Conservation (phyloP, 106 monocot genomes). For the Vanilla planifolia region DNA sequence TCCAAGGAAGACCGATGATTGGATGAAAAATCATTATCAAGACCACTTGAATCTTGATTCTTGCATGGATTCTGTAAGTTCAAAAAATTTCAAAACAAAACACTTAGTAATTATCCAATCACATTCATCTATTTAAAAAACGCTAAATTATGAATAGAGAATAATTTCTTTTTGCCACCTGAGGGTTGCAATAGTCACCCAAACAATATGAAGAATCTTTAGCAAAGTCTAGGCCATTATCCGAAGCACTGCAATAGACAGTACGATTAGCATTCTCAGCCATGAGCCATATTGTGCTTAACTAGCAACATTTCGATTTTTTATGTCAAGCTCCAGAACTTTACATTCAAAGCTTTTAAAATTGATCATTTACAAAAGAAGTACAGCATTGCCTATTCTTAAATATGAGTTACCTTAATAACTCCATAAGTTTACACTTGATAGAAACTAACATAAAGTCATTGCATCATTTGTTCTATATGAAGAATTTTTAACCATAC, state of each 20-base stretch:
- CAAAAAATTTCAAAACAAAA: constrained; percentile 5
- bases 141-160: background rate
- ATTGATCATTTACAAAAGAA: too few relatives aligned
- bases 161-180: constrained; percentile 18
- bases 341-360: too few relatives aligned
- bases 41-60: constrained; percentile 8
- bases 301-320: too few relatives aligned
- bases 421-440: too few relatives aligned
- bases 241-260: constrained; percentile 42
- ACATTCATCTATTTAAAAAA: background rate
- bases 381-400: too few relatives aligned
- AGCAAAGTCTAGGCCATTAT: constrained; percentile 26
- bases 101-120: background rate
- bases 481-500: too few relatives aligned
- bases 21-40: constrained; percentile 9
- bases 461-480: too few relatives aligned
- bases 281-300: too few relatives aligned
- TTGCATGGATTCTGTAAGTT: constrained; percentile 4
- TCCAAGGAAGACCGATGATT: constrained; percentile 43
- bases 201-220: constrained; percentile 13
- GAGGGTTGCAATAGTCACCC: background rate
- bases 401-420: too few relatives aligned
- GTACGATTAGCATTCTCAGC: too few relatives aligned
- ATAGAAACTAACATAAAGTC: too few relatives aligned
- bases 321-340: too few relatives aligned